Base-by-base conservation (phyloP, 2,329 filamentous ascomycete genomes). In the Saccharata proteae region DNA sequence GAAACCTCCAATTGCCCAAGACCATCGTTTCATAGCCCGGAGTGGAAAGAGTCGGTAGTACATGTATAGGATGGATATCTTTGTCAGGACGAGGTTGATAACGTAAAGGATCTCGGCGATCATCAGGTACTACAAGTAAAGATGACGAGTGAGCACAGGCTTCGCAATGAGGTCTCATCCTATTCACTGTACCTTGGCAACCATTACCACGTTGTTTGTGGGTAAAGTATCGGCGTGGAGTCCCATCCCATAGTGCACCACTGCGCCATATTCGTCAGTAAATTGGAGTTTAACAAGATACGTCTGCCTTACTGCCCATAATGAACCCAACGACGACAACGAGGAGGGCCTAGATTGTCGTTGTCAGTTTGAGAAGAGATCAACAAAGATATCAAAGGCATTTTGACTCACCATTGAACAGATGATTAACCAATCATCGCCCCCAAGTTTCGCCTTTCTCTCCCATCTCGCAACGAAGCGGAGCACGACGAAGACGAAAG, bases 11-110 rank as follows among this genome's bases (percentile, higher is more conserved):
- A 68, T 51, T 3, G 48, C 42, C 41, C 54, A 58, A 1, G 55
- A 54, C 42, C 55, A 55, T 36, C 49, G 57, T 40, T 58, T 58
- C 37, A 68, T 62, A 35, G 53, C 55, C 0, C 50, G 49, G 4
- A 61, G 48, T 13, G 51, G 61, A 44, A 70, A 70, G 39, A 70
- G 65, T 42, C 64, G 63, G 41, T 57, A 58, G 49, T 69, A 69
- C 62, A 70, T 66, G 24, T 67, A 46, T 26, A 71, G 42, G 14
- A 70, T 50, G 30, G 59, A 59, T 10, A 67, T 33, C 40, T 69
- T 71, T n/a, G 64, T 64, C 49, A 64, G 58, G 22, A 57, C 61
- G 3, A 67, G 47, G 17, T 62, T 65, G 42, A 55, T 65, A 16
- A 54, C 59, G 40, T 67, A 67, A 22, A 66, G 47, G 33, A 65